Evolutionary conservation across 2,329 filamentous ascomycete species (phyloP).

Genomic region (Pyrenophora seminiperda): DNA sequence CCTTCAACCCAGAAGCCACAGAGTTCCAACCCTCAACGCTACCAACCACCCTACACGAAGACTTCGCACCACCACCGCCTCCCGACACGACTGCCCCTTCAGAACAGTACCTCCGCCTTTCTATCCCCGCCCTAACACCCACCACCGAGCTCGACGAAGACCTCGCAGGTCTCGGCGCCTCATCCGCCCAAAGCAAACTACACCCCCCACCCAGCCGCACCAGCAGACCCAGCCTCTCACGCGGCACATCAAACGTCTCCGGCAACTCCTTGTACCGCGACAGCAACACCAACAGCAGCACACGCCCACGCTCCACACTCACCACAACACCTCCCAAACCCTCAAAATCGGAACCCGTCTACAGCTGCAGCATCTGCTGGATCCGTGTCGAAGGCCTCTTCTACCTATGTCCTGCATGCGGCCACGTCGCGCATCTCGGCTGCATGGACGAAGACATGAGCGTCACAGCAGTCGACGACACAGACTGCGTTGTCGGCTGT

Average conservation of each 20-base stretch:
- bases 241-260: slow-evolving; percentile 36
- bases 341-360: slow-evolving; percentile 28
- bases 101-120: slow-evolving; percentile 41
- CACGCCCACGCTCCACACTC: slow-evolving; percentile 15
- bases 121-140: slow-evolving; percentile 31
- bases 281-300: too few species aligned
- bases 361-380: slow-evolving; percentile 48
- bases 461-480: slow-evolving; percentile 32
- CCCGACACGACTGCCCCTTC: slow-evolving; percentile 25
- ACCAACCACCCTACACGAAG: slow-evolving; percentile 21
- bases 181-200: slow-evolving; percentile 20
- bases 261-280: slow-evolving; percentile 26
- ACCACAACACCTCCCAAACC: slow-evolving; percentile 17
- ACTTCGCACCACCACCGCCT: slow-evolving; percentile 17
- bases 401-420: slow-evolving; percentile 44
- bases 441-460: slow-evolving; percentile 38
- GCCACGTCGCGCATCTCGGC: slow-evolving; percentile 46
- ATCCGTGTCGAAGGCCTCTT: slow-evolving; percentile 45
- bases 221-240: slow-evolving; percentile 32
- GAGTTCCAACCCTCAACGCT: slow-evolving; percentile 39
- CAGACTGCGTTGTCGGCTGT: slow-evolving; percentile 41
- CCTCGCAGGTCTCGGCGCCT: slow-evolving; percentile 23
- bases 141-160: slow-evolving; percentile 28
- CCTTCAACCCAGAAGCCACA: slow-evolving; percentile 45
- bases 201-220: slow-evolving; percentile 20